Evolutionary conservation across 495 filamentous ascomycete species (phyloP), one percentile per base, ranked within the genome.

Genomic region (Ascobolus immersus): DNA sequence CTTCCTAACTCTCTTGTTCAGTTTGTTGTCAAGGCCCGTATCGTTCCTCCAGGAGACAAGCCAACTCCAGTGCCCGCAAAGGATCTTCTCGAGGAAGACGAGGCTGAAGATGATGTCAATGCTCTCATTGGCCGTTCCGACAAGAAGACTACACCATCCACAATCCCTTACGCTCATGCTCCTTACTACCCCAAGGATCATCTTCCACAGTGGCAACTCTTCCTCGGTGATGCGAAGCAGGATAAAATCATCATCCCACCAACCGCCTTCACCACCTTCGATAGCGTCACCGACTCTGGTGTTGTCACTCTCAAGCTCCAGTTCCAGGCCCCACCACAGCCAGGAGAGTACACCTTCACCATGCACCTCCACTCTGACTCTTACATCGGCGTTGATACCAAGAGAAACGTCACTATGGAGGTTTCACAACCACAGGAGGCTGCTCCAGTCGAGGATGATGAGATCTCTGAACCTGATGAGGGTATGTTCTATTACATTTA

Each of bases 391-490:
- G 74, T 90, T 38, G 86, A 96, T 49, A 72, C 68, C 28, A 80
- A 77, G 58, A 64, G 73, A 63, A 77, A 89, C 38, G 78, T 92
- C 21, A 80, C 72, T 9, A 59, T 96, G 27, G 60, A 71, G 32
- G 76, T 96, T n/a, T n/a, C 82, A 91, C 43, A 84, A 92, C 42
- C 69, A 73, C 25, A 73, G 68, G 51, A 86, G 82, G 28, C 18
- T n/a, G 18, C 9, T n/a, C 28, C 14, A 15, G 18, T 31, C 12
- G 75, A 73, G 11, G 77, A 79, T 39, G 86, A 93, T 45, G 84
- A 93, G 44, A 93, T 93, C 41, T 89, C 77, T 51, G 86, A 96
- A 52, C 84, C 89, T 6, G 86, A 94, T 48, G 86, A 93, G 60
- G 86, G 86, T 90, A 60, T 59, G 69, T 55, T 31, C 24, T 27